These are phyloP conservation scores for Cyberlindnera japonica DNA, from an alignment of 805 yeast genomes.

Conservation along the genomic window DNA sequence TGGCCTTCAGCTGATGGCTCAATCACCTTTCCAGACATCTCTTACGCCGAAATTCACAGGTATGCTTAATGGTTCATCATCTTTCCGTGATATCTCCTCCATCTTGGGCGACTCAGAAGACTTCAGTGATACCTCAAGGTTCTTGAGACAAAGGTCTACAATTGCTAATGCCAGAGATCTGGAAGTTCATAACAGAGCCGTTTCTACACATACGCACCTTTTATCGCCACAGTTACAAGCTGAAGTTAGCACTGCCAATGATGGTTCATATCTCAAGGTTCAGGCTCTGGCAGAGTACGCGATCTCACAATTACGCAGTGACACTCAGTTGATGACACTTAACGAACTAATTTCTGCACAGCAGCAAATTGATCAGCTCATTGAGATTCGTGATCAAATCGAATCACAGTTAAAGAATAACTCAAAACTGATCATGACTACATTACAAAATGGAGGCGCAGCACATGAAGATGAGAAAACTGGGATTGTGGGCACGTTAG, in stretches of 20 bases:
- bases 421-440: constrained; percentile 7
- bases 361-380: constrained; percentile 8
- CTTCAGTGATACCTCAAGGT: constrained; percentile 17
- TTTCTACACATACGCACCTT: constrained; percentile 1
- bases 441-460: neutral
- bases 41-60: constrained; percentile 13
- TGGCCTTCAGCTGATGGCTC: constrained; percentile 16
- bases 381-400: constrained; percentile 17
- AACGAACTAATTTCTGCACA: constrained; percentile 13
- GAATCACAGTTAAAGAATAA: constrained; percentile 16
- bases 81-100: constrained; percentile 6
- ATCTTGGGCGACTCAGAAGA: constrained; percentile 4
- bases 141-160: constrained; percentile 6
- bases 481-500: constrained; percentile 6
- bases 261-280: constrained; percentile 17
- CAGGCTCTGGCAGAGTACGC: constrained; percentile 23
- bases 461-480: neutral
- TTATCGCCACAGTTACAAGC: constrained; percentile 15
- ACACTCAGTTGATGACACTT: constrained; percentile 14
- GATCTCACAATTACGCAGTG: constrained; percentile 11
- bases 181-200: constrained; percentile 9
- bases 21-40: constrained; percentile 22
- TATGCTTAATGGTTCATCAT: constrained; percentile 2
- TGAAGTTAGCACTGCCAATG: constrained; percentile 14
- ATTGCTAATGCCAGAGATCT: constrained; percentile 5